Base-by-base conservation (phyloP, 2,329 filamentous ascomycete species). In the Ilyonectria mors-panacis region DNA sequence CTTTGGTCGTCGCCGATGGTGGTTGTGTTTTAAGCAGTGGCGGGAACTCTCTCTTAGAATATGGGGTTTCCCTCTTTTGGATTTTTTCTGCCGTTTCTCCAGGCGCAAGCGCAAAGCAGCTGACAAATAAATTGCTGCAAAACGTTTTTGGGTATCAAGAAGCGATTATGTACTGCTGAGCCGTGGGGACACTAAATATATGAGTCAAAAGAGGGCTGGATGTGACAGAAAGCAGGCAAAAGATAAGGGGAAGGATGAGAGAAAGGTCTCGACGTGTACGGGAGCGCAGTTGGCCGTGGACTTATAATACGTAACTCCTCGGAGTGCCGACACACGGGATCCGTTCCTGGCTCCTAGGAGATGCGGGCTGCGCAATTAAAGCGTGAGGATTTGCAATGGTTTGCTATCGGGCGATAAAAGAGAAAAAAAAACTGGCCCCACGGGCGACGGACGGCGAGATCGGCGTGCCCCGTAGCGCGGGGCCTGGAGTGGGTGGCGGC, bases 311-410 rank as follows among this genome's bases (percentile, higher is more conserved):
- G 63, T 30, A 74, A 72, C 68, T 74, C 71, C 64, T 75, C 73
- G 73, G 73, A 67, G 67, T 54, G 42, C 65, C 54, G 61, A 66
- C 10, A 19, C 50, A 59, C 53, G 65, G 68, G 61, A 33, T 69
- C 53, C 35, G 63, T 61, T 53, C 44, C 45, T 15, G 47, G 47
- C 26, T 19, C 26, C 50, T 51, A 47, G 33, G 44, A 57, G 53
- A 47, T 56, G 67, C 48, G 45, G 15, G 37, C 69, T 69, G 70
- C 63, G 75, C 77, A 80, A 78, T 80, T 54, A 76, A 75, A 77
- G 59, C 70, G 67, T 37, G 71, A 67, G 71, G 77, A 80, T 80
- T 80, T 74, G 75, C 77, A 79, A 79, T 78, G 73, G 69, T 39
- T 53, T 71, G 61, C 45, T 44, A 35, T 53, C 50, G 56, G 51